Percentiles rank a stretch among this genome's conserved stretches.
These are phyloP conservation scores for Escovopsis sp. DNA, from an alignment of 2,329 filamentous ascomycete species.

Conservation along the genomic window DNA sequence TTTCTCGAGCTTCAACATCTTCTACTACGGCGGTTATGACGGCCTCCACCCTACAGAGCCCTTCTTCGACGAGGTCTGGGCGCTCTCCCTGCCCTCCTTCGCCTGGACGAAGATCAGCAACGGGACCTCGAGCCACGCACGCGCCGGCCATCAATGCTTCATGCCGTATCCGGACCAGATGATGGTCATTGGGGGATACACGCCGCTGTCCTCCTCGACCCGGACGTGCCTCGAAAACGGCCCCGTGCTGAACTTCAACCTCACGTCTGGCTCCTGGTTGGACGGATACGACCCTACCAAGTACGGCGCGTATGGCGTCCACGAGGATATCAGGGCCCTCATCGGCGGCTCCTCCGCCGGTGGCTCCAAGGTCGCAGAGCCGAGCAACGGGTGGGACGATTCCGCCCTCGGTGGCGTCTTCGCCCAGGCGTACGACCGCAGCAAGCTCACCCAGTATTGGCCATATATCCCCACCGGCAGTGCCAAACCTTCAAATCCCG, in stretches of 20 bases:
- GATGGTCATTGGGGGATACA: constrained; percentile 58
- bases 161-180: constrained; percentile 66
- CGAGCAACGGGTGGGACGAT: constrained; percentile 41
- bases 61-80: constrained; percentile 59
- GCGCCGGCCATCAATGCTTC: constrained; percentile 63
- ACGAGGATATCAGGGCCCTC: constrained; percentile 41
- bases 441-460: constrained; percentile 43
- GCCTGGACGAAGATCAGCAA: constrained; percentile 49
- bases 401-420: constrained; percentile 37
- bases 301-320: constrained; percentile 54
- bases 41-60: constrained; percentile 24
- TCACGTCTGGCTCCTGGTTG: constrained; percentile 54
- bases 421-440: constrained; percentile 34
- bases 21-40: constrained; percentile 68
- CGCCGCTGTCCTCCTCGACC: constrained; percentile 13
- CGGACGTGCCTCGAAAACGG: constrained; percentile 33
- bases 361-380: constrained; percentile 53
- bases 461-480: constrained; percentile 33
- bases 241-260: constrained; percentile 53
- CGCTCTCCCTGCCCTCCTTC: constrained; percentile 65
- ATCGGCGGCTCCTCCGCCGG: constrained; percentile 55
- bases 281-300: constrained; percentile 50
- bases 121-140: constrained; percentile 35
- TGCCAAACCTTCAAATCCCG: constrained; percentile 1
- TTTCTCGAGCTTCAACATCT: constrained; percentile 63